Percentiles rank a stretch among this genome's conserved stretches.
phyloP scores from a whole-genome alignment of 192 early-diverging fungal species.

The Podila clonocystis region DNA sequence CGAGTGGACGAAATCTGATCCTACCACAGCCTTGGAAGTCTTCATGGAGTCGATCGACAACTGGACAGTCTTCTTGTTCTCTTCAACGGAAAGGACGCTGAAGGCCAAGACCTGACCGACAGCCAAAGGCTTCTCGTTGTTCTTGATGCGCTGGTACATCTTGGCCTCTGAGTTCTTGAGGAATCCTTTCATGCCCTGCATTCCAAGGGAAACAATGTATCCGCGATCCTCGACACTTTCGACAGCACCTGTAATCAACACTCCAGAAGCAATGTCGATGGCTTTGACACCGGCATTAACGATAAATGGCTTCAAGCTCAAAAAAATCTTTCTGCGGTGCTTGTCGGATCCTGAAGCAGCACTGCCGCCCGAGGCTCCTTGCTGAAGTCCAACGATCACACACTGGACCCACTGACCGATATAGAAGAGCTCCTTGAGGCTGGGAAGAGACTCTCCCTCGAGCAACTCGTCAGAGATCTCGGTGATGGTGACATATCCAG shows the following conservation, averaged over 20 bases:
- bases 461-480: constrained; percentile 85
- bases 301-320: constrained; percentile 80
- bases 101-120: constrained; percentile 83
- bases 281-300: constrained; percentile 77
- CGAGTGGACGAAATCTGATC: constrained; percentile 14
- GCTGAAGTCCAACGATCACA: constrained; percentile 66
- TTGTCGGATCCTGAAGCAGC: constrained; percentile 49
- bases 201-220: constrained; percentile 82
- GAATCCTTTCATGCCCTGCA: constrained; percentile 77
- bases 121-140: constrained; percentile 65
- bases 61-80: constrained; percentile 70
- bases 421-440: constrained; percentile 73
- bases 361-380: constrained; percentile 30
- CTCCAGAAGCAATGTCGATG: constrained; percentile 75
- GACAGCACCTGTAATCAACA: constrained; percentile 74
- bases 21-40: constrained; percentile 61
- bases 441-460: constrained; percentile 72
- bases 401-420: constrained; percentile 90
- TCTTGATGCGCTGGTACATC: constrained; percentile 69
- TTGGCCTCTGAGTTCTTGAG: constrained; percentile 74
- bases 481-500: constrained; percentile 86
- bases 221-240: constrained; percentile 94
- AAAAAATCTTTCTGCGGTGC: constrained; percentile 69
- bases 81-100: constrained; percentile 68
- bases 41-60: constrained; percentile 71